Percentiles rank a stretch among this genome's conserved stretches.
phyloP scores from a whole-genome alignment of 2,329 filamentous ascomycete genomes.

The Teratosphaeria viscida region DNA sequence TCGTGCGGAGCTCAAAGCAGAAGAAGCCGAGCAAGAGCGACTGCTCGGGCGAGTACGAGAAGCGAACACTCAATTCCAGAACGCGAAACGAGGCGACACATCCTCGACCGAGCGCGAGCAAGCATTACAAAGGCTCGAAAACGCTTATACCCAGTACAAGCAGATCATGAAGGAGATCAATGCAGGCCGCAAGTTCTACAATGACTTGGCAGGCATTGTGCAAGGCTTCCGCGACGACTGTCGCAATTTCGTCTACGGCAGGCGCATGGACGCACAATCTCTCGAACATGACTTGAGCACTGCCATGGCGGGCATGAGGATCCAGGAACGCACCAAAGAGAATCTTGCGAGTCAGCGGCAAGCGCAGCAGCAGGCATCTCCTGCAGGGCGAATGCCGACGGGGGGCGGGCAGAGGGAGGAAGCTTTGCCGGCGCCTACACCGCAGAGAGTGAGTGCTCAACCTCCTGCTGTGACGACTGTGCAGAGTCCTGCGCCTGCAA shows the following conservation, averaged over 20 bases:
- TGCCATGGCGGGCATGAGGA: slow-evolving; percentile 48
- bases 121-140: slow-evolving; percentile 78
- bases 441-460: slow-evolving; percentile 23
- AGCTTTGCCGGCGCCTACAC: slow-evolving; percentile 48
- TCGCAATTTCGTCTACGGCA: slow-evolving; percentile 65
- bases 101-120: slow-evolving; percentile 67
- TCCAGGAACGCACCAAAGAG: slow-evolving; percentile 35
- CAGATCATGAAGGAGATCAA: slow-evolving; percentile 89
- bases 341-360: slow-evolving; percentile 29
- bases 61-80: slow-evolving; percentile 68
- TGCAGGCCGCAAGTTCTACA: slow-evolving; percentile 90
- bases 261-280: slow-evolving; percentile 68
- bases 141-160: slow-evolving; percentile 91
- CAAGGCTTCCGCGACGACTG: slow-evolving; percentile 74
- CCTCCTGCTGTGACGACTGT: slow-evolving; percentile 23
- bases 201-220: slow-evolving; percentile 83
- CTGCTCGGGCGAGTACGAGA: slow-evolving; percentile 59
- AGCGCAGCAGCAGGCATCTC: slow-evolving; percentile 23
- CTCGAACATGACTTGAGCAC: slow-evolving; percentile 59
- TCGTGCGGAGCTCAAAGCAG: slow-evolving; percentile 54
- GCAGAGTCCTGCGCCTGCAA: slow-evolving; percentile 10
- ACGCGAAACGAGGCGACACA: slow-evolving; percentile 57
- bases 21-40: slow-evolving; percentile 70
- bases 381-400: slow-evolving; percentile 18
- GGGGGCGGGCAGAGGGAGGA: slow-evolving; percentile 24